phyloP scores from a whole-genome alignment of 768 basidiomycete genomes.

The Trametes elegans region DNA sequence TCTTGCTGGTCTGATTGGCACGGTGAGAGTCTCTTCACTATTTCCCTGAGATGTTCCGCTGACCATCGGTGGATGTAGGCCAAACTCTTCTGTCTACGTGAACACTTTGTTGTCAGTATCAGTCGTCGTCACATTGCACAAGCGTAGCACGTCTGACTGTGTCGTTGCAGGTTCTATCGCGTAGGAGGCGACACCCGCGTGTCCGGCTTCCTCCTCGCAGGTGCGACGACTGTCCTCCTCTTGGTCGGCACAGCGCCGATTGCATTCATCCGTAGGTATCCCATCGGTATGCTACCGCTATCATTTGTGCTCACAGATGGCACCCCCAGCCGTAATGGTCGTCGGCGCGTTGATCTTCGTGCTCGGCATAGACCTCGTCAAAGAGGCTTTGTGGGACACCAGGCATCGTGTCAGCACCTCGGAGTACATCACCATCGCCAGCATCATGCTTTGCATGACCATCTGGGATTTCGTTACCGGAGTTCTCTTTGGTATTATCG shows the following conservation, averaged over 20 bases:
- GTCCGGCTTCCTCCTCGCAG: conserved; percentile 82
- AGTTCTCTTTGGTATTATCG: conserved; percentile 86
- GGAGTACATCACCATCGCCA: conserved; percentile 80
- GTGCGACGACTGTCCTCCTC: conserved; percentile 68
- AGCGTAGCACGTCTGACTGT: neutral
- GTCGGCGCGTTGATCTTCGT: conserved; percentile 93
- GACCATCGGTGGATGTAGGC: conserved; percentile 38
- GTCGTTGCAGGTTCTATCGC: conserved; percentile 69
- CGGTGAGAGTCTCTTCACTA: conserved; percentile 66
- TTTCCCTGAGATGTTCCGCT: neutral
- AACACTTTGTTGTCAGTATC: conserved; percentile 71
- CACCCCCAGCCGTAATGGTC: conserved; percentile 76
- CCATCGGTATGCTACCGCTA: neutral
- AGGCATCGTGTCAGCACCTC: conserved; percentile 77
- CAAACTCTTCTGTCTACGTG: conserved; percentile 87
- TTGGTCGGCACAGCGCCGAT: conserved; percentile 87
- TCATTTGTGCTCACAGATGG: neutral
- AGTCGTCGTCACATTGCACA: conserved; percentile 8
- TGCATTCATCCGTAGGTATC: conserved; percentile 77
- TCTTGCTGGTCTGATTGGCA: conserved; percentile 73
- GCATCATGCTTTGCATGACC: conserved; percentile 92
- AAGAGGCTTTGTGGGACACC: conserved; percentile 97
- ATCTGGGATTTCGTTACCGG: conserved; percentile 93
- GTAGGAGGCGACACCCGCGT: conserved; percentile 86
- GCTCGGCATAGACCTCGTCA: conserved; percentile 89